Evolutionary conservation across 345 rosid species (phyloP).

Genomic region (Odontarrhena argentea): DNA sequence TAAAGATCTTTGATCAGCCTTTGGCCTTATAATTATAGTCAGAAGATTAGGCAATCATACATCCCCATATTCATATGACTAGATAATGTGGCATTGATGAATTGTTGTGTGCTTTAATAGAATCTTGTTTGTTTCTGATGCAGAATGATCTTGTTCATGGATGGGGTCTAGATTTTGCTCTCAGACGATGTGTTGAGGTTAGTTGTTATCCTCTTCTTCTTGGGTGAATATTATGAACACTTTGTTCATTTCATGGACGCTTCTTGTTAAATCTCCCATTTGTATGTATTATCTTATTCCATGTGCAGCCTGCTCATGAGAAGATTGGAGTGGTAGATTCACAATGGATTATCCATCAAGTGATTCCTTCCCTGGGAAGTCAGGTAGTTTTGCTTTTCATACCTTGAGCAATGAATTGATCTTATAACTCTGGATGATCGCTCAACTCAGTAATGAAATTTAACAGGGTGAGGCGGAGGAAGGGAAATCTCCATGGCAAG

Average conservation of each 20-base stretch:
- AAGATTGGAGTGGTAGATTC: constrained; percentile 97
- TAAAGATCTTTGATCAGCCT: constrained; percentile 24
- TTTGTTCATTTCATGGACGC: constrained; percentile 4
- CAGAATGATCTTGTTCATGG: constrained; percentile 99
- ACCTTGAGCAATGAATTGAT: constrained; percentile 9
- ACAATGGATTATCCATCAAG: constrained; percentile 96
- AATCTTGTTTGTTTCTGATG: constrained; percentile 27
- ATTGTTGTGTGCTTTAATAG: background rate
- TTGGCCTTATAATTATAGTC: constrained; percentile 4
- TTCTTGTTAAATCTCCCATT: constrained; percentile 10
- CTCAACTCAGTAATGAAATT: constrained; percentile 2
- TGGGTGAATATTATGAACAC: background rate
- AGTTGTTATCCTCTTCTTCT: constrained; percentile 23
- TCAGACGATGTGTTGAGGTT: constrained; percentile 86
- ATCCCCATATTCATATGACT: constrained; percentile 3
- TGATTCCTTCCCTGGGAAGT: constrained; percentile 79
- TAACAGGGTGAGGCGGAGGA: constrained; percentile 65
- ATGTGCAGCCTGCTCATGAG: constrained; percentile 85
- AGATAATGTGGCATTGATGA: background rate
- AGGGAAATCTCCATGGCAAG: constrained; percentile 87
- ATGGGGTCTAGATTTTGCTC: constrained; percentile 98
- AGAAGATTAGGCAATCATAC: background rate
- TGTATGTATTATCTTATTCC: constrained; percentile 11
- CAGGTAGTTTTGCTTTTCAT: constrained; percentile 55
- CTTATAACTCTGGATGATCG: constrained; percentile 10